phyloP scores from a whole-genome alignment of 2,329 filamentous ascomycete species.

The Myriangium duriaei region DNA sequence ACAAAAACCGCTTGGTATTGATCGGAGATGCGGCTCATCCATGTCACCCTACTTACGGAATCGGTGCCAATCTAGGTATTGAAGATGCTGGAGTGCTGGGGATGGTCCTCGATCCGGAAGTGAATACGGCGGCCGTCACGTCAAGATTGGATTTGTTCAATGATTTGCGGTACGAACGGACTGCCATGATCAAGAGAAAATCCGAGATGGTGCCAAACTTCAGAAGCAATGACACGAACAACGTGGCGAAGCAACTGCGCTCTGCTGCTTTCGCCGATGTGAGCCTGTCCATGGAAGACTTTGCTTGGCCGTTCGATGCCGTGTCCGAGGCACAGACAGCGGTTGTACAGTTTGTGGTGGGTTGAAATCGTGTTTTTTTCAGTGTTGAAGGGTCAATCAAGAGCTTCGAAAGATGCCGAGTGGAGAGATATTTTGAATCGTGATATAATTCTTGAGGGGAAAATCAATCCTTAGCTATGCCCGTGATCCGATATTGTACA shows the following conservation, averaged over 20 bases:
- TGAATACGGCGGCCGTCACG: not conserved
- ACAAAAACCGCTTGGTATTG: slow-evolving; percentile 21
- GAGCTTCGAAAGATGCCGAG: too few relatives aligned
- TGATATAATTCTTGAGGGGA: too few relatives aligned
- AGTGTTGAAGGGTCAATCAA: too few relatives aligned
- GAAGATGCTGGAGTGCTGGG: slow-evolving; percentile 9
- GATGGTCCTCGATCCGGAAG: not conserved
- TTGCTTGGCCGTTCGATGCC: slow-evolving; percentile 7
- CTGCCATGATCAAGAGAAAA: slow-evolving; percentile 3
- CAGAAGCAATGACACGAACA: not conserved
- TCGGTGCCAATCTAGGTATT: slow-evolving; percentile 9
- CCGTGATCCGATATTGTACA: not conserved
- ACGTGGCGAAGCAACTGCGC: slow-evolving; percentile 3
- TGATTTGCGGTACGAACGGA: slow-evolving; percentile 1
- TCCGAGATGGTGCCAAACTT: slow-evolving; percentile 3
- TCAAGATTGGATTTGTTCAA: slow-evolving; percentile 5
- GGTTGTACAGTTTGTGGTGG: not conserved
- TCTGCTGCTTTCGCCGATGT: slow-evolving; percentile 3
- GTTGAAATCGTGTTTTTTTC: too few relatives aligned
- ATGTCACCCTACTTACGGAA: slow-evolving; percentile 24
- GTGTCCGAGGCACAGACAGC: slow-evolving; percentile 3
- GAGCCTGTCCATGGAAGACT: slow-evolving; percentile 4
- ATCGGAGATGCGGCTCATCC: slow-evolving; percentile 27
- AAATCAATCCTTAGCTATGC: too few relatives aligned
- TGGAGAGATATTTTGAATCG: too few relatives aligned